Conservation (phyloP, 73 alveolate species). For the Tetrahymena thermophila region DNA sequence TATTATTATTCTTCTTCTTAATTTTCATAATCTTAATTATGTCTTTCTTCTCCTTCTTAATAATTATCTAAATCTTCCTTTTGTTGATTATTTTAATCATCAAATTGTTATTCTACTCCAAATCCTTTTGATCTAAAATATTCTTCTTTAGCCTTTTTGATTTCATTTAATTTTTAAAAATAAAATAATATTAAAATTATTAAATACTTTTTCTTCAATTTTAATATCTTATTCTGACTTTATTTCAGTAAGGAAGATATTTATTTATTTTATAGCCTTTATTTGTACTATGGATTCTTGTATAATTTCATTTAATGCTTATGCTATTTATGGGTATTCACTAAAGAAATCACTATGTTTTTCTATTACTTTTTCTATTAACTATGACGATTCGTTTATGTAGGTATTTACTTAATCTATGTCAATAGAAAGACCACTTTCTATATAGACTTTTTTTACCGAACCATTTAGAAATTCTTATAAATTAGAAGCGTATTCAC, state of each 20-base stretch:
- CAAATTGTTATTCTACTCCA: background rate
- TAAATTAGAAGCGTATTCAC: background rate
- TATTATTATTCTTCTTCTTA: background rate
- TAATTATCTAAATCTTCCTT: background rate
- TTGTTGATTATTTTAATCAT: background rate
- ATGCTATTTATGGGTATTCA: background rate
- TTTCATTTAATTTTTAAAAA: background rate
- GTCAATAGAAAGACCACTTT: background rate
- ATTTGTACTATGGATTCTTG: background rate
- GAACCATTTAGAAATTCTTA: background rate
- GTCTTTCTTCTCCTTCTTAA: background rate
- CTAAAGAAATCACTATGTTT: background rate
- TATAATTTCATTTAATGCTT: background rate
- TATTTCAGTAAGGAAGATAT: background rate
- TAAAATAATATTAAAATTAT: background rate
- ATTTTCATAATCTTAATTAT: background rate
- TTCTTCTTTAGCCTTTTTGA: background rate
- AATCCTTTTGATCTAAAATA: background rate
- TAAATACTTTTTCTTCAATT: background rate
- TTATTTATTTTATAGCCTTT: background rate
- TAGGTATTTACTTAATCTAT: background rate
- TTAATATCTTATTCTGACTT: background rate
- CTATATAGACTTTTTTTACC: background rate
- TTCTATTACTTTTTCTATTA: background rate
- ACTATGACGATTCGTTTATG: background rate